Percentiles rank a stretch among this genome's conserved stretches.
Conservation (phyloP, 2,329 filamentous ascomycete genomes). For the Thelonectria olida region DNA sequence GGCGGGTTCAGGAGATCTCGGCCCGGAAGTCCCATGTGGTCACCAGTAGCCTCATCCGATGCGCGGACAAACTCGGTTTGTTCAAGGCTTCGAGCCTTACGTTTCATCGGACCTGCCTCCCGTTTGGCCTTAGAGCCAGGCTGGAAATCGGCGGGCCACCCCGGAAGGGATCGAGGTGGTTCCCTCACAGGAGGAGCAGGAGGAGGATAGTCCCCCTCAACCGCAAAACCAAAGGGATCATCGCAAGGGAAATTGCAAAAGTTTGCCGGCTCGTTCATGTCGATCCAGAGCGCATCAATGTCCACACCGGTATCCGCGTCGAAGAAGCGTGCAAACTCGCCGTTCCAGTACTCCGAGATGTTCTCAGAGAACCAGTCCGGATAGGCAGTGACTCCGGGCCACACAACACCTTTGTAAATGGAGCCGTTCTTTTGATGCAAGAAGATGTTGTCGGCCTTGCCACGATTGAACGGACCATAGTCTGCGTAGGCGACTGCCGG, state of each 20-base stretch:
- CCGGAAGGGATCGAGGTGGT: constrained; percentile 34
- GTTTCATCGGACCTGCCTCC: not conserved
- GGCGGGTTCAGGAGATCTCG: constrained; percentile 34
- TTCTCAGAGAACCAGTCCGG: constrained; percentile 80
- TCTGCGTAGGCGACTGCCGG: constrained; percentile 68
- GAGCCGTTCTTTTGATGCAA: constrained; percentile 62
- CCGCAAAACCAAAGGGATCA: constrained; percentile 45
- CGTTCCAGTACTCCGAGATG: constrained; percentile 73
- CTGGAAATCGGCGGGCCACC: constrained; percentile 37
- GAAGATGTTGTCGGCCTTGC: constrained; percentile 56
- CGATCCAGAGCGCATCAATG: constrained; percentile 81
- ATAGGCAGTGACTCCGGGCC: constrained; percentile 77
- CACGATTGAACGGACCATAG: constrained; percentile 48
- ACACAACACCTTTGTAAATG: constrained; percentile 73
- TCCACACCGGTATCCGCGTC: constrained; percentile 70
- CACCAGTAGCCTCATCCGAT: constrained; percentile 30
- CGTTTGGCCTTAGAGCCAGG: constrained; percentile 22
- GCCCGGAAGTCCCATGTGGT: constrained; percentile 34
- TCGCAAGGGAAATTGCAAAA: constrained; percentile 43
- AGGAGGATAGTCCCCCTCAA: constrained; percentile 61
- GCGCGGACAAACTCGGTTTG: constrained; percentile 20
- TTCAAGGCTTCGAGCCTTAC: constrained; percentile 15
- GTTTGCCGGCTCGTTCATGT: constrained; percentile 62
- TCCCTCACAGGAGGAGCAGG: constrained; percentile 67
- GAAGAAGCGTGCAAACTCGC: constrained; percentile 74